Conservation (phyloP, 2,329 filamentous ascomycete species). For the Zelopaecilomyces penicillatus region DNA sequence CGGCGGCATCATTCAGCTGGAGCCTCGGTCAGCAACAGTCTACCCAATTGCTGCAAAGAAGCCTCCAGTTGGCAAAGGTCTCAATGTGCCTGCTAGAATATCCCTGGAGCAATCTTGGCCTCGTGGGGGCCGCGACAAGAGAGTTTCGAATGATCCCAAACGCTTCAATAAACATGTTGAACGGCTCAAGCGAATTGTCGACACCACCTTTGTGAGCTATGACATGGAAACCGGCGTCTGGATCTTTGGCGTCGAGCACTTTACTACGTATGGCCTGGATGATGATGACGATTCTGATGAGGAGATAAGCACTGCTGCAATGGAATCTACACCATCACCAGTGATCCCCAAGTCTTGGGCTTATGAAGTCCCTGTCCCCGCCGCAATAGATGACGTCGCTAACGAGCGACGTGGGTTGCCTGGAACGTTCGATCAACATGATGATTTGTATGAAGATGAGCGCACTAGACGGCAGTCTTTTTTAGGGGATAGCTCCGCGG, state of each 20-base stretch:
- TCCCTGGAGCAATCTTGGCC: conserved; percentile 92
- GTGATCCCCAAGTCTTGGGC: conserved; percentile 11
- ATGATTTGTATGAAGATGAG: conserved; percentile 47
- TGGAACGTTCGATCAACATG: conserved; percentile 67
- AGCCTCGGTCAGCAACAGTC: conserved; percentile 74
- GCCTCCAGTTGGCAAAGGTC: conserved; percentile 73
- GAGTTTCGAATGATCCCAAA: conserved; percentile 45
- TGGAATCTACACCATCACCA: conserved; percentile 3
- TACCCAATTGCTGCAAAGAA: conserved; percentile 72
- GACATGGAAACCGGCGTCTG: conserved; percentile 73
- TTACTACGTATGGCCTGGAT: conserved; percentile 87
- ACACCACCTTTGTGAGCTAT: conserved; percentile 78
- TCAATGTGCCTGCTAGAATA: conserved; percentile 87
- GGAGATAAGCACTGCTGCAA: conserved; percentile 26
- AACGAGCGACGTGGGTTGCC: conserved; percentile 54
- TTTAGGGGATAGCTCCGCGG: conserved; percentile 88
- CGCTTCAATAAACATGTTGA: conserved; percentile 74
- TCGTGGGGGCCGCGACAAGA: conserved; percentile 51
- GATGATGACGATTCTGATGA: conserved; percentile 65
- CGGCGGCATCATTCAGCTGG: conserved; percentile 66
- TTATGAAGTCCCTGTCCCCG: conserved; percentile 15
- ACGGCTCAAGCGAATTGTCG: conserved; percentile 67
- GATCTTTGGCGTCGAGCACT: conserved; percentile 92
- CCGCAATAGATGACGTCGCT: conserved; percentile 43
- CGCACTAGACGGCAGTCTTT: conserved; percentile 62